A percentile compares a stretch with the other conserved stretches of the same genome.
These are phyloP conservation scores for Argentina anserina DNA, from an alignment of 306 rosid species.

Conservation along the genomic window DNA sequence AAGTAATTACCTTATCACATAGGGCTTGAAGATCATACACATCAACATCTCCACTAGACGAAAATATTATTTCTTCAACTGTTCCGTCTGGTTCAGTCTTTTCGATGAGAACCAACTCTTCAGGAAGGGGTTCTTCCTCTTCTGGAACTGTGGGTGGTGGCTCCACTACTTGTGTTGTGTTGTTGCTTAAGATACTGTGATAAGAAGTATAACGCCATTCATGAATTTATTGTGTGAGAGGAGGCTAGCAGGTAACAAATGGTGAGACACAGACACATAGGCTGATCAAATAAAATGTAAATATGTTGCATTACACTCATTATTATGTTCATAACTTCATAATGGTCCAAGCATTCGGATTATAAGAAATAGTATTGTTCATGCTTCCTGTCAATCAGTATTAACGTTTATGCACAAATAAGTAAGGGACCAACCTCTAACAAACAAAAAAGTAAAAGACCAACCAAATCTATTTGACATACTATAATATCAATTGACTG, in stretches of 20 bases:
- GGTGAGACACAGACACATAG: neutral
- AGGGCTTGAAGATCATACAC: constrained; percentile 87
- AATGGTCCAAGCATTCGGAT: neutral
- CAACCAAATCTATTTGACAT: neutral
- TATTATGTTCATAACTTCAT: neutral
- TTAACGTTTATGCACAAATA: neutral
- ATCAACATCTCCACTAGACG: constrained; percentile 87
- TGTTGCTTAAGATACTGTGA: constrained; percentile 61
- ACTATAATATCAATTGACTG: neutral
- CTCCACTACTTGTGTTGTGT: constrained; percentile 66
- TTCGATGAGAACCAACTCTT: constrained; percentile 82
- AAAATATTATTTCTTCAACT: constrained; percentile 78
- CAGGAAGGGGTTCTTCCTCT: constrained; percentile 73
- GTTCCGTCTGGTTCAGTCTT: constrained; percentile 74
- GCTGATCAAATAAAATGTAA: neutral
- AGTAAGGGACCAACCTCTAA: no score
- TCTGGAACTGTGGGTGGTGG: constrained; percentile 45
- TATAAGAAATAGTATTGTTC: neutral
- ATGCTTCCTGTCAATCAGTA: neutral
- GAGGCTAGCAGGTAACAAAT: constrained; percentile 1
- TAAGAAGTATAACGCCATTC: constrained; percentile 10
- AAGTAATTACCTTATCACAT: constrained; percentile 67
- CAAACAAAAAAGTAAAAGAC: no score
- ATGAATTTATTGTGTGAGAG: constrained; percentile 11
- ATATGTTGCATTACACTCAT: neutral